Evolutionary conservation across 257 asterid genomes (phyloP), one percentile per base, ranked within the genome.

Genomic region (Rubia yunnanensis): DNA sequence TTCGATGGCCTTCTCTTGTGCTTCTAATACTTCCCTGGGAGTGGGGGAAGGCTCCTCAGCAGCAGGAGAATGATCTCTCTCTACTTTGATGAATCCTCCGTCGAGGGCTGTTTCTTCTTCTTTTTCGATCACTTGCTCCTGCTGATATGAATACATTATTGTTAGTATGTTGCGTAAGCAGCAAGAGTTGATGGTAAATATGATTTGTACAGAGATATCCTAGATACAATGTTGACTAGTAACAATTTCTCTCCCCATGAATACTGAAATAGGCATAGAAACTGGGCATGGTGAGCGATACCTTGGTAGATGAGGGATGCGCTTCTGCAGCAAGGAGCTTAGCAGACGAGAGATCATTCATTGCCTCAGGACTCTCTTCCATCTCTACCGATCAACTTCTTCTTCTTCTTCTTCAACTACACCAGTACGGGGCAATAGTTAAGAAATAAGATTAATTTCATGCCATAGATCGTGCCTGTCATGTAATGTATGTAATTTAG

Each of bases 31-130:
- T 56, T 85, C 94, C 39, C 94, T 76, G 62, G 82, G 41, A 32
- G 64, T 64, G 9, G 44, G 81, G 49, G 67, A 75, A 7, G 34
- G 35, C 0, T 72, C 71, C 62, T 71, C 76, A 17, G 52, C 69
- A 35, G 22, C 61, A 35, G 34, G 64, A 54, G 84, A n/a, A 0
- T 82, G 52, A 70, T 88, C 94, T 72, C 79, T 92, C 78, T 89
- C 97, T 28, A 92, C 95, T 81, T 89, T 92, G 1, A 92, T 82
- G 80, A 92, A 87, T 63, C 84, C 99, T 10, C 94, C 95, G 32
- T 92, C 97, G 20, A 85, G 70, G 52, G 65, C 59, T 13, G 80
- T 64, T 50, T 86, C 97, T n/a, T 86, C 86, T 17, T 82, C 91
- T 23, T 85, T 86, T 60, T 83, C 86, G 74, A 76, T 79, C 26